Conservation (phyloP, 768 basidiomycete genomes). For the Tubosaeta sp. region DNA sequence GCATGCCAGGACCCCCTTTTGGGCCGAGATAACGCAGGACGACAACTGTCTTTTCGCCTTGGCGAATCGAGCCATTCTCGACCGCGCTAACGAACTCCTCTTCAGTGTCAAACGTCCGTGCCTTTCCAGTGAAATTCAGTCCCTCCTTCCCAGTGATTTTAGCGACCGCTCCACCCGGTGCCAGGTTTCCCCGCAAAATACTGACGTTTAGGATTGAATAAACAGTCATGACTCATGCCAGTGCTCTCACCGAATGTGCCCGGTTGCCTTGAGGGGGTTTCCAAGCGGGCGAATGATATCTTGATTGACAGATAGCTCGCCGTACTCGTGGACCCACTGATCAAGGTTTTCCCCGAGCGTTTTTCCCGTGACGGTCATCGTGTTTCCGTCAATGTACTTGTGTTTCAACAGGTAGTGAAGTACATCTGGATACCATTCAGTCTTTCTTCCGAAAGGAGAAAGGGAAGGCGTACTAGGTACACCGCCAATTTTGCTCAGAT, state of each 20-base stretch:
- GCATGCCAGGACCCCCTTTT: constrained; percentile 98
- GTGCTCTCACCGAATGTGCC: constrained; percentile 72
- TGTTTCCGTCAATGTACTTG: constrained; percentile 85
- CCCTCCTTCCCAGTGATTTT: constrained; percentile 98
- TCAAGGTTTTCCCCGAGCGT: constrained; percentile 92
- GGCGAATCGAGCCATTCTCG: constrained; percentile 81
- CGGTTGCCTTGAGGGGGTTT: constrained; percentile 84
- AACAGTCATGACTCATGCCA: constrained; percentile 1
- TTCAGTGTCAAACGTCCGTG: constrained; percentile 89
- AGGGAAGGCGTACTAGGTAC: constrained; percentile 71
- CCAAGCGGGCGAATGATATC: constrained; percentile 85
- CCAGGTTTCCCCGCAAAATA: constrained; percentile 88
- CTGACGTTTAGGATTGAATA: constrained; percentile 34
- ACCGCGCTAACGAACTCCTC: constrained; percentile 85
- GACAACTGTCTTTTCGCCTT: constrained; percentile 95
- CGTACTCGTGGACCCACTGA: constrained; percentile 76
- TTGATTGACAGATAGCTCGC: constrained; percentile 68
- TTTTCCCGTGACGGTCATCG: constrained; percentile 85
- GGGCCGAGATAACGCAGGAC: constrained; percentile 96
- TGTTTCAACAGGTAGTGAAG: constrained; percentile 82
- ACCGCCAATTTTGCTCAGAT: constrained; percentile 92
- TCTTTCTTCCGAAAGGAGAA: neutral
- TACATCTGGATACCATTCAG: constrained; percentile 51
- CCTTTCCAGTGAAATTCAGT: constrained; percentile 83
- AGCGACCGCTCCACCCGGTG: constrained; percentile 92